Percentiles rank a stretch among this genome's conserved stretches.
These are phyloP conservation scores for Debaryomycetaceae sp. DNA, from an alignment of 1,139 yeast species.

Conservation along the genomic window DNA sequence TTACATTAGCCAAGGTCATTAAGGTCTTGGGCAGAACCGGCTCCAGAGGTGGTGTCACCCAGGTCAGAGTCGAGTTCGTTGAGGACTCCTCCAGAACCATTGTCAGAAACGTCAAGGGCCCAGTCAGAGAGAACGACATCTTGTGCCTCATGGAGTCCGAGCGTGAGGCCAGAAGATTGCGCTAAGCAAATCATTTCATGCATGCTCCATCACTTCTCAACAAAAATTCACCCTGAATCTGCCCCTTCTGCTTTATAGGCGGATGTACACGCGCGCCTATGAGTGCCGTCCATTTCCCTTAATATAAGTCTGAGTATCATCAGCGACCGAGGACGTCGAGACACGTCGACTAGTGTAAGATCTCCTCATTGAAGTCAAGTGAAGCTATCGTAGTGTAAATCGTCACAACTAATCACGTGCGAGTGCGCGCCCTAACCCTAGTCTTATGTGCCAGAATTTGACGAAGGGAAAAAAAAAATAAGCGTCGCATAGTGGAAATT, in stretches of 20 bases:
- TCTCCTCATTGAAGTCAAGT: no score
- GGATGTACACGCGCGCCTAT: slow-evolving; percentile 5
- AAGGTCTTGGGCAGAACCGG: slow-evolving; percentile 99
- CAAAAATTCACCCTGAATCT: no score
- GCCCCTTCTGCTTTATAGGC: slow-evolving; percentile 11
- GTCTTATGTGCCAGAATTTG: slow-evolving; percentile 4
- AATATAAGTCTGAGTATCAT: slow-evolving; percentile 9
- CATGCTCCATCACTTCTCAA: no score
- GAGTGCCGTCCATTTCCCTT: slow-evolving; percentile 7
- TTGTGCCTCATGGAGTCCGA: slow-evolving; percentile 99
- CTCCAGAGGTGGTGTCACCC: slow-evolving; percentile 99
- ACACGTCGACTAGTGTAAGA: no score
- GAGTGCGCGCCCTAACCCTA: slow-evolving; percentile 14
- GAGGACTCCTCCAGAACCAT: slow-evolving; percentile 98
- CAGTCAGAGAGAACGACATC: slow-evolving; percentile 99
- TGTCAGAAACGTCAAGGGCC: slow-evolving; percentile 99
- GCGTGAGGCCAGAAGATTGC: slow-evolving; percentile 92
- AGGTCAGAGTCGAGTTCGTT: slow-evolving; percentile 99
- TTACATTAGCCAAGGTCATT: slow-evolving; percentile 98
- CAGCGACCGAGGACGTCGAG: no score
- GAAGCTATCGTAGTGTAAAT: not conserved
- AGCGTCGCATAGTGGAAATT: slow-evolving; percentile 2
- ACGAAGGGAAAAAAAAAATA: slow-evolving; percentile 3
- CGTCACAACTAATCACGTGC: not conserved
- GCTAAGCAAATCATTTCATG: no score